Conservation (phyloP, 176 grass and related monocot genomes). For the Oryza glaberrima region DNA sequence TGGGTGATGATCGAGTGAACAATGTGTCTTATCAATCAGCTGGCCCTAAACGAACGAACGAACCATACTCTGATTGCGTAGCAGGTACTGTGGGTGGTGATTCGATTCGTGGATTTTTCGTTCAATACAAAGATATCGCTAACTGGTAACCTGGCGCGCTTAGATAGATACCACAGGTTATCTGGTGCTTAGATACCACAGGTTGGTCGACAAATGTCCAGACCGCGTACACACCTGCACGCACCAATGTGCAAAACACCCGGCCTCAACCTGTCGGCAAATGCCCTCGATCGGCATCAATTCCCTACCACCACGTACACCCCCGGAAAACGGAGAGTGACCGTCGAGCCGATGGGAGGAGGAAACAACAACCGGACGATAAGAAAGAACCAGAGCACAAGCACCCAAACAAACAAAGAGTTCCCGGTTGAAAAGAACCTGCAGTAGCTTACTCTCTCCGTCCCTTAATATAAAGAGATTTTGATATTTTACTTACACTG, state of each 20-base stretch:
- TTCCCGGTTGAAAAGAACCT: neutral
- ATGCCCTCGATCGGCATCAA: neutral
- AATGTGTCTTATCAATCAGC: neutral
- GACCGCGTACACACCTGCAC: neutral
- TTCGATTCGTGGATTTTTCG: neutral
- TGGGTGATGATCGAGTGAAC: neutral
- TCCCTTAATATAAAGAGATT: no score
- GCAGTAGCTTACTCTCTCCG: no score
- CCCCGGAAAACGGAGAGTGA: neutral
- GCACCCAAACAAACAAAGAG: neutral
- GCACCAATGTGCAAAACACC: neutral
- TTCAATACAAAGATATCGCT: neutral
- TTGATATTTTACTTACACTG: no score
- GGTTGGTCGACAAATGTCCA: conserved; percentile 3
- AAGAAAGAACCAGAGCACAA: neutral
- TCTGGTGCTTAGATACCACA: neutral
- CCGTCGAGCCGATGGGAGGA: neutral
- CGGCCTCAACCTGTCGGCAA: conserved; percentile 19
- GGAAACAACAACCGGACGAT: neutral
- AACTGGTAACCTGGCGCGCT: neutral
- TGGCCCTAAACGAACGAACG: no score
- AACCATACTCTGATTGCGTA: neutral
- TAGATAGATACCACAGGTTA: neutral
- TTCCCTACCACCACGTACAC: neutral
- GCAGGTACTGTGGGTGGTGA: neutral